Base-by-base conservation (phyloP, 106 monocot species). In the Apostasia ramifera region DNA sequence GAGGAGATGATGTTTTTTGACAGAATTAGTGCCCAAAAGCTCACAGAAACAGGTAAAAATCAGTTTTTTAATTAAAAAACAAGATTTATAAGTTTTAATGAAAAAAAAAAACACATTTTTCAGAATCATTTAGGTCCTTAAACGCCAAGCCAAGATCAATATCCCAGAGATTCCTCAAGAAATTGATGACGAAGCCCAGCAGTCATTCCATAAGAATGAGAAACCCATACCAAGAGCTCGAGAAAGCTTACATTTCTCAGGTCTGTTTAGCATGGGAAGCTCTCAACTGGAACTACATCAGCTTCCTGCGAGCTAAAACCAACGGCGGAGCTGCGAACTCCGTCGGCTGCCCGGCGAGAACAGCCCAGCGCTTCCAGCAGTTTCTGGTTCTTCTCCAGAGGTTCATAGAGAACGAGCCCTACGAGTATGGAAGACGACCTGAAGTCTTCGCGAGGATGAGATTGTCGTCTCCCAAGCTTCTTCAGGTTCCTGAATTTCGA, bases 251-350 rank as follows among this genome's bases (percentile, higher is more conserved):
- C 48, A 92, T 92, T 3, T 88, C 89, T 57, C 95, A 97, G 77
- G 74, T 92, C 59, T 97, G 95, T 77, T 68, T 97, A 14, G 81
- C 89, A 71, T 97, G 95, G 95, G 95, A 97, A 70, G 95, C 89
- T 14, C 89, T 97, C 11, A 92, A 81, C 59, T 92, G 92, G 86
- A 97, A 87, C 70, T 86, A 97, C 80, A 46, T 12, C 53, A 78
- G 63, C 59, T 92, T 92, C 69, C 71, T 55, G 43, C 58, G 68
- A 61, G 49, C 62, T 4, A 82, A 61, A 40, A 48, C 59, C 15
- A 44, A 48, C 10, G 45, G 59, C 6, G 59, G 37, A 13, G 44
- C 15, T 0, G 53, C 62, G 47, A 79, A 69, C 2, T 51, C 65
- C 26, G 63, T 37, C 6, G 77, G 72, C 9, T 92, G 82, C 71